These are phyloP conservation scores for Hyaloscypha bicolor DNA, from an alignment of 495 filamentous ascomycete genomes.

Conservation along the genomic window DNA sequence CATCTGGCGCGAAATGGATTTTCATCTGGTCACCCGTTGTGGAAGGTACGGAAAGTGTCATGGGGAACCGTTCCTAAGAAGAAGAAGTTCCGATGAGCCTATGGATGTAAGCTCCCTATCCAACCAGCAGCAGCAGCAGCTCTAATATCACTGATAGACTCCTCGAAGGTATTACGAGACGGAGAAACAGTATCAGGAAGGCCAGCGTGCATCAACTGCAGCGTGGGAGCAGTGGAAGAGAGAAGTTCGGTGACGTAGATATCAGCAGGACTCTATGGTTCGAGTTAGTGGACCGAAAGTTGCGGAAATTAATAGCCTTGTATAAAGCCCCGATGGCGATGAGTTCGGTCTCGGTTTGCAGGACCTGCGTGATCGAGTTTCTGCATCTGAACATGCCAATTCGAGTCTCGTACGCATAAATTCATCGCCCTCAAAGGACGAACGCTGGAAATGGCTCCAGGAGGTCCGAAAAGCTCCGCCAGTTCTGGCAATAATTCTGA, in stretches of 20 bases:
- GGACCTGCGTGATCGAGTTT: neutral
- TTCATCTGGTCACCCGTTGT: constrained; percentile 4
- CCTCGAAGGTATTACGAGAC: constrained; percentile 14
- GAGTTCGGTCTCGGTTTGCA: neutral
- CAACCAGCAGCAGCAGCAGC: neutral
- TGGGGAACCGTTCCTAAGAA: constrained; percentile 6
- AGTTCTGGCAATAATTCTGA: neutral
- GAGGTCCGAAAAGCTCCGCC: neutral
- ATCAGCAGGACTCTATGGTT: neutral
- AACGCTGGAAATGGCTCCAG: neutral
- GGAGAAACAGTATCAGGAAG: neutral
- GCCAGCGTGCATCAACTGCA: neutral
- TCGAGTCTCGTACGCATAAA: neutral
- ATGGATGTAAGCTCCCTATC: constrained; percentile 5
- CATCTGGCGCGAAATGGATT: neutral
- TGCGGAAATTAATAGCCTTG: neutral
- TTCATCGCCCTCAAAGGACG: neutral
- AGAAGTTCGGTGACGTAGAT: neutral
- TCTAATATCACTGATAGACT: neutral
- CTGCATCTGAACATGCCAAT: neutral
- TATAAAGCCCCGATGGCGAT: neutral
- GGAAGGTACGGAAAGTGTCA: constrained; percentile 7
- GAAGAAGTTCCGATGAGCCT: constrained; percentile 5
- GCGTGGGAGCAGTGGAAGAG: constrained; percentile 9
- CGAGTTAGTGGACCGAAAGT: constrained; percentile 3